Conservation (phyloP, 1,139 yeast species). For the Lodderomyces beijingensis region DNA sequence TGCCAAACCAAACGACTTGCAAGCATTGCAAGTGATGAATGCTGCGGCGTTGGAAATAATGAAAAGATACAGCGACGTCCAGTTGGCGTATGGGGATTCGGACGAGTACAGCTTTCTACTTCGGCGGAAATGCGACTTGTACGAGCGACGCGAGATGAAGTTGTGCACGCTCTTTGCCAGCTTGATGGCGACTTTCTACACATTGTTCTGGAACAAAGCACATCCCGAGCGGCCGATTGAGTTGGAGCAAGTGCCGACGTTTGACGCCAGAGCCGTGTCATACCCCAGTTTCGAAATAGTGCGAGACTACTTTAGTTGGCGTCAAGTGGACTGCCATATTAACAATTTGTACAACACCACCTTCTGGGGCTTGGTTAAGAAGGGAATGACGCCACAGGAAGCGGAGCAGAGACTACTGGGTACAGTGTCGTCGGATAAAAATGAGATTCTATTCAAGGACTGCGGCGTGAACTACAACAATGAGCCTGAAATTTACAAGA, state of each 20-base stretch:
- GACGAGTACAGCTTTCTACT: conserved; percentile 90
- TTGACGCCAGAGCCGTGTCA: conserved; percentile 86
- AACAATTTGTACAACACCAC: conserved; percentile 90
- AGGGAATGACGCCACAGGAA: conserved; percentile 62
- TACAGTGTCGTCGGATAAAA: conserved; percentile 77
- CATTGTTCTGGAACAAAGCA: conserved; percentile 56
- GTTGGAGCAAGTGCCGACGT: conserved; percentile 58
- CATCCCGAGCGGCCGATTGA: conserved; percentile 44
- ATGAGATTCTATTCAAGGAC: conserved; percentile 73
- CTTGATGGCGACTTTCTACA: conserved; percentile 74
- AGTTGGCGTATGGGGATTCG: conserved; percentile 88
- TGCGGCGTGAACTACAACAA: conserved; percentile 87
- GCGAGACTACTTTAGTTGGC: conserved; percentile 86
- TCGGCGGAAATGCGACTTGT: conserved; percentile 55
- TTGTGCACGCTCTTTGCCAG: conserved; percentile 78
- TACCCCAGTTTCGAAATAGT: conserved; percentile 65
- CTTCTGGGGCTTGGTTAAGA: conserved; percentile 79
- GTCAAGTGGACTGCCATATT: conserved; percentile 96
- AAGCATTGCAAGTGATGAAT: conserved; percentile 79
- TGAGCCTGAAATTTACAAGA: conserved; percentile 81
- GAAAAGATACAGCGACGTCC: conserved; percentile 62
- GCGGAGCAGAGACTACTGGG: conserved; percentile 74
- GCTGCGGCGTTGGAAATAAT: conserved; percentile 67
- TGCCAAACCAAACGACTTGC: conserved; percentile 78
- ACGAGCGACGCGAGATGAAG: conserved; percentile 79